Conservation (phyloP, 345 rosid species). For the Eucalyptus tenuipes region DNA sequence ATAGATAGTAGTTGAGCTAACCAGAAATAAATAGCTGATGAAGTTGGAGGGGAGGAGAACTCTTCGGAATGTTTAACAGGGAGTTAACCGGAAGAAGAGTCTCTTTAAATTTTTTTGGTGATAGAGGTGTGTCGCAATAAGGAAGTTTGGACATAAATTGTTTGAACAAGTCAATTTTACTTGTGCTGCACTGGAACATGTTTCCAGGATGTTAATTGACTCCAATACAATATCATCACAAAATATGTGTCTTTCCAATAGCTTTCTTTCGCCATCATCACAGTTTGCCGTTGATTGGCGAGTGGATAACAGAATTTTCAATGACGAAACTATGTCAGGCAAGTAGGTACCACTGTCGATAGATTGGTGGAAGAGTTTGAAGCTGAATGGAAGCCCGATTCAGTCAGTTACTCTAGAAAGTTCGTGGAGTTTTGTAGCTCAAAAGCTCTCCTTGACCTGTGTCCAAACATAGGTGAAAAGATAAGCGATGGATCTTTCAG, state of each 20-base stretch:
- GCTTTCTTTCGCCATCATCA: neutral
- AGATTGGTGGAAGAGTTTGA: slow-evolving; percentile 58
- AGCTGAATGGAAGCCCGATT: slow-evolving; percentile 40
- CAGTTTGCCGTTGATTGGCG: neutral
- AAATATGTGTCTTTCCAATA: neutral
- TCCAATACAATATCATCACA: neutral
- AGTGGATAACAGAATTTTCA: neutral
- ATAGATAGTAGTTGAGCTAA: neutral
- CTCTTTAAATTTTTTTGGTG: neutral
- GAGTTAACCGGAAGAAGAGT: neutral
- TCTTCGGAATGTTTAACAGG: neutral
- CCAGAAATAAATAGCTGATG: neutral
- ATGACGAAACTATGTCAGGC: slow-evolving; percentile 20
- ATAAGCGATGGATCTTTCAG: slow-evolving; percentile 57
- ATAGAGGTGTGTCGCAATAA: neutral
- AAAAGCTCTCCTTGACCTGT: slow-evolving; percentile 25
- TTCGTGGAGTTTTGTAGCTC: slow-evolving; percentile 63
- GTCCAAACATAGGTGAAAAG: slow-evolving; percentile 40
- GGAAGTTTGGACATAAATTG: neutral
- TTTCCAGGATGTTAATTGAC: neutral
- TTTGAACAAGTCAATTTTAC: neutral
- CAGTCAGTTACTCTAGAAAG: slow-evolving; percentile 39
- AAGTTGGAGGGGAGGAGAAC: neutral
- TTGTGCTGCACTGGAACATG: neutral
- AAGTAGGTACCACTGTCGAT: slow-evolving; percentile 27